phyloP scores from a whole-genome alignment of 2,329 filamentous ascomycete species.

The Alternaria longipes region DNA sequence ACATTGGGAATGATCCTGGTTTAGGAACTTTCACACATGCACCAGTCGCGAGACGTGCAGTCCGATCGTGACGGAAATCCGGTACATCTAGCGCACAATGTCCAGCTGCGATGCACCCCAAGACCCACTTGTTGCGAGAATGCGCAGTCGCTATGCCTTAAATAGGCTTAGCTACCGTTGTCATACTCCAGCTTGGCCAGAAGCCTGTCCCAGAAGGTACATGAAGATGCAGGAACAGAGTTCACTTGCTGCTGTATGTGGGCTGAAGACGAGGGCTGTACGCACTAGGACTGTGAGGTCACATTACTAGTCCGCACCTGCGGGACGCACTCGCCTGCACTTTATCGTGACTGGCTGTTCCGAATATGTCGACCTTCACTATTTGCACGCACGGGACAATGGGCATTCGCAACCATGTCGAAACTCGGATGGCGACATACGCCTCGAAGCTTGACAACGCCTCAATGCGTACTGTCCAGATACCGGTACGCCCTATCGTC shows the following conservation, averaged over 20 bases:
- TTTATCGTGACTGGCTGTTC: constrained; percentile 11
- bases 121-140: constrained; percentile 19
- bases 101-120: constrained; percentile 26
- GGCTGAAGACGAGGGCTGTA: constrained; percentile 4
- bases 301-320: background rate
- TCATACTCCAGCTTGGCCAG: constrained; percentile 26
- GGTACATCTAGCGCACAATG: constrained; percentile 21
- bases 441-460: constrained; percentile 13
- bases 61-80: constrained; percentile 17
- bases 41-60: constrained; percentile 21
- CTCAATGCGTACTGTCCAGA: constrained; percentile 5
- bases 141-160: constrained; percentile 28
- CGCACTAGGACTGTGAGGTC: constrained; percentile 2
- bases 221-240: constrained; percentile 25
- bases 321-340: constrained; percentile 2
- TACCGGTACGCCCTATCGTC: constrained; percentile 4
- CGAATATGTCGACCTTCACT: constrained; percentile 24
- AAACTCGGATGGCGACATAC: constrained; percentile 29
- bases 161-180: constrained; percentile 36
- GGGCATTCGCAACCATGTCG: constrained; percentile 20
- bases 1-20: constrained; percentile 13
- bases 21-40: constrained; percentile 15
- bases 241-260: constrained; percentile 14
- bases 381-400: constrained; percentile 20
- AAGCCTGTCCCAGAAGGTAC: constrained; percentile 24